Evolutionary conservation across 805 yeast genomes (phyloP).

Genomic region (Candida coleopterorum): DNA sequence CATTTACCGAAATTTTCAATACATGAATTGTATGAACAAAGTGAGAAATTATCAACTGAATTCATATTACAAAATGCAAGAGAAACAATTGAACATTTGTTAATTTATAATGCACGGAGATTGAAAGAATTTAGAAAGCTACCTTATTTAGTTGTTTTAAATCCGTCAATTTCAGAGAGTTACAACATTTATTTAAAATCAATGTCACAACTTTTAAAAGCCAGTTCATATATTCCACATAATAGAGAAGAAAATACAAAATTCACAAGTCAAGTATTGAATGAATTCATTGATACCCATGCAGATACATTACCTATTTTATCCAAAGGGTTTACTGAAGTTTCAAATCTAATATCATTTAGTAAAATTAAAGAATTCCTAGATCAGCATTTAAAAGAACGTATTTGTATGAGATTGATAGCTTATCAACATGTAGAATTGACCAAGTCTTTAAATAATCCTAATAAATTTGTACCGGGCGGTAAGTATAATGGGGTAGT

Average conservation of each 20-base stretch:
- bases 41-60: slow-evolving; percentile 33
- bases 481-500: slow-evolving; percentile 53
- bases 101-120: slow-evolving; percentile 66
- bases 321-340: slow-evolving; percentile 79
- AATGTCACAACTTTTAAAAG: slow-evolving; percentile 37
- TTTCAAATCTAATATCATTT: slow-evolving; percentile 40
- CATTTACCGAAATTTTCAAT: slow-evolving; percentile 52
- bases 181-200: slow-evolving; percentile 72
- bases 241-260: slow-evolving; percentile 49
- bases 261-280: slow-evolving; percentile 48
- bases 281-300: slow-evolving; percentile 65
- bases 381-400: slow-evolving; percentile 71
- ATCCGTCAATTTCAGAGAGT: slow-evolving; percentile 79
- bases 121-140: slow-evolving; percentile 63
- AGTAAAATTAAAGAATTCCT: slow-evolving; percentile 57
- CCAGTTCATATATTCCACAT: slow-evolving; percentile 33
- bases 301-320: slow-evolving; percentile 78
- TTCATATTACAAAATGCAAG: slow-evolving; percentile 41
- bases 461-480: slow-evolving; percentile 49
- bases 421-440: slow-evolving; percentile 81
- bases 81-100: slow-evolving; percentile 51
- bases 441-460: slow-evolving; percentile 32
- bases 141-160: slow-evolving; percentile 80
- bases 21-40: slow-evolving; percentile 43
- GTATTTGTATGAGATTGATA: slow-evolving; percentile 81